Evolutionary conservation across 768 basidiomycete genomes (phyloP).

Genomic region (Dioszegia crocea): DNA sequence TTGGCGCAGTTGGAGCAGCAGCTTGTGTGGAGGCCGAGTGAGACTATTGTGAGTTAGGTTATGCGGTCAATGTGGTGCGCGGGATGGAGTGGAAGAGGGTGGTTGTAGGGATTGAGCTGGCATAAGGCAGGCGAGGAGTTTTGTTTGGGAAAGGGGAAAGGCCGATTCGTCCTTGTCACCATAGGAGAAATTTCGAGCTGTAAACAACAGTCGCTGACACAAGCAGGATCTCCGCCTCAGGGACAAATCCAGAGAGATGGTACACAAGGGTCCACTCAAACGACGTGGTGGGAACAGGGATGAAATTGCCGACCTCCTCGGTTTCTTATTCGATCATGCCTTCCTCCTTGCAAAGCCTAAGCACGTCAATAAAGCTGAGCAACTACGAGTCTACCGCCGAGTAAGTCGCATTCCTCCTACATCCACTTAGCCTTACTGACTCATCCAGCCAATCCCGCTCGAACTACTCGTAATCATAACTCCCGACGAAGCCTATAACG

Average conservation of each 20-base stretch:
- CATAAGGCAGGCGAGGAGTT: no score
- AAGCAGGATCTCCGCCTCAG: constrained; percentile 80
- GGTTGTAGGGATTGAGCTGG: neutral
- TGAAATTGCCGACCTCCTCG: constrained; percentile 82
- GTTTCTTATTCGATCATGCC: constrained; percentile 96
- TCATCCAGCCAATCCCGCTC: constrained; percentile 76
- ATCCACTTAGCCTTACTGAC: constrained; percentile 41
- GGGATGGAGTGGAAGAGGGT: neutral
- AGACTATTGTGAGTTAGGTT: constrained; percentile 67
- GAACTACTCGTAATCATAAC: constrained; percentile 81
- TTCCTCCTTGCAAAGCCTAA: constrained; percentile 88
- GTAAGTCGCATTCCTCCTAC: constrained; percentile 55
- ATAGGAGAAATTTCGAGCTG: no score
- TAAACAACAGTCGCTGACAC: no score
- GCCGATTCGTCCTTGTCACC: no score
- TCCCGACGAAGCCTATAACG: constrained; percentile 63
- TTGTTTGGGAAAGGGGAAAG: no score
- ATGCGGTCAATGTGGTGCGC: neutral
- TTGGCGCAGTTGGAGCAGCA: constrained; percentile 89
- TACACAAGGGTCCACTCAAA: constrained; percentile 84
- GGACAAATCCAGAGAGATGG: constrained; percentile 83
- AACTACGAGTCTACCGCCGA: constrained; percentile 85
- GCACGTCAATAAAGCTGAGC: constrained; percentile 71
- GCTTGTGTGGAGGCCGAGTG: constrained; percentile 80
- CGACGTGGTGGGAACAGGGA: constrained; percentile 66